Evolutionary conservation across 2,329 filamentous ascomycete species (phyloP), one percentile per base, ranked within the genome.

Genomic region (Huntiella bhutanensis): DNA sequence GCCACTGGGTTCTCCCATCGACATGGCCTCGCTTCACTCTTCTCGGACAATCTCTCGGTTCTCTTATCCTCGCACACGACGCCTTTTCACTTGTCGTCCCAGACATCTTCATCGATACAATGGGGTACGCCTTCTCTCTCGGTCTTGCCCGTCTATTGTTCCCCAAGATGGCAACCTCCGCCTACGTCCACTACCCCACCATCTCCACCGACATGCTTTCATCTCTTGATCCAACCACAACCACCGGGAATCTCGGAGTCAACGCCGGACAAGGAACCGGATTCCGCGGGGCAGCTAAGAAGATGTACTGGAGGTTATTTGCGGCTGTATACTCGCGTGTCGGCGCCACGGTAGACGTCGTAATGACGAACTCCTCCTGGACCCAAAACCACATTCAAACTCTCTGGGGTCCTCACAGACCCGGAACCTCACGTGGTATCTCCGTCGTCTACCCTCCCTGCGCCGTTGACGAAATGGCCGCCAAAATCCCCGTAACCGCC

Each of bases 301-400:
- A 73, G 54, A 60, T 69, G 12, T 98, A 98, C 65, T 98, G 91
- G 91, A 67, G 77, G 52, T 57, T 80, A 1, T 98, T 98, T 57
- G 87, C 91, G 0, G 65, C 67, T 39, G 60, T 92, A 2, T 98
- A 98, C 63, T 79, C 80, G 40, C 77, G 73, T 63, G 80, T 92
- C 39, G 91, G 91, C 16, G 74, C 80, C 16, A 78, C 80, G 12
- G 75, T 95, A 39, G 87, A 98, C 57, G 75, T 94, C 0, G 88
- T 96, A 53, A 94, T 96, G 84, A 94, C 91, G 49, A 98, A 98
- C 62, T 94, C 85, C 4, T 83, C 74, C 49, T 98, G 91, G 91
- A 98, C 91, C 0, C 81, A 91, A 53, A 71, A 64, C 1, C 86
- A 96, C 57, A 80, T 96, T 53, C 72, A 77, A 52, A 70, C 73